Evolutionary conservation across 2,329 filamentous ascomycete genomes (phyloP).

Genomic region (Hawksworthiomyces lignivorus): DNA sequence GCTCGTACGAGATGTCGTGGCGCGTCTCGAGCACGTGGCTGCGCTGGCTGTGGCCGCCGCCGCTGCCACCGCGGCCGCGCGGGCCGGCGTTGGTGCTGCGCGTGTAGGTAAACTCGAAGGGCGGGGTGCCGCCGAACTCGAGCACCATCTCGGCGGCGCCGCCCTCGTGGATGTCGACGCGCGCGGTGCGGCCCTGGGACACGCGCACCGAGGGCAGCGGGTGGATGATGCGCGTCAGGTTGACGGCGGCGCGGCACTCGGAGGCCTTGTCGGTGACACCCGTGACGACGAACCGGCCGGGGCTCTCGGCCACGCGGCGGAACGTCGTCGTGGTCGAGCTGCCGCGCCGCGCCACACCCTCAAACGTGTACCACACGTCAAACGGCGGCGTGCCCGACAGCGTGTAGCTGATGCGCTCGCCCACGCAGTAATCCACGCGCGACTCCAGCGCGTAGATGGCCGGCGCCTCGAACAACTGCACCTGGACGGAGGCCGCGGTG

Average conservation of each 20-base stretch:
- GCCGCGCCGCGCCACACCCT: conserved; percentile 69
- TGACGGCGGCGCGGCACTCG: conserved; percentile 73
- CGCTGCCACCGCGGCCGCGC: too few relatives aligned
- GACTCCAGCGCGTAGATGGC: conserved; percentile 83
- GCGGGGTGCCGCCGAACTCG: conserved; percentile 89
- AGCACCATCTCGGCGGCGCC: conserved; percentile 90
- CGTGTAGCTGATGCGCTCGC: conserved; percentile 87
- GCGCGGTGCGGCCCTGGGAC: conserved; percentile 70
- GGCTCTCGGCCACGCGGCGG: conserved; percentile 84
- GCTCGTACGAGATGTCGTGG: conserved; percentile 76
- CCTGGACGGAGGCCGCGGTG: conserved; percentile 62
- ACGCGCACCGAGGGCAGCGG: conserved; percentile 87
- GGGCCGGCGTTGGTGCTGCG: conserved; percentile 75
- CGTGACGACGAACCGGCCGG: conserved; percentile 82
- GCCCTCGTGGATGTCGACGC: conserved; percentile 93
- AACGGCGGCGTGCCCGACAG: conserved; percentile 88
- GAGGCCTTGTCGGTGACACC: conserved; percentile 81
- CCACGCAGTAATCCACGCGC: conserved; percentile 84
- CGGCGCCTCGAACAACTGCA: conserved; percentile 88
- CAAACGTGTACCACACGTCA: conserved; percentile 86
- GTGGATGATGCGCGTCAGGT: conserved; percentile 78
- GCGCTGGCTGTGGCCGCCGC: too few relatives aligned
- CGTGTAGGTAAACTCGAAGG: conserved; percentile 97
- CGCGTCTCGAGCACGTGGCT: conserved; percentile 81
- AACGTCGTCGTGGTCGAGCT: conserved; percentile 75